phyloP scores from a whole-genome alignment of 2,329 filamentous ascomycete genomes.

The Diaporthe australafricana region DNA sequence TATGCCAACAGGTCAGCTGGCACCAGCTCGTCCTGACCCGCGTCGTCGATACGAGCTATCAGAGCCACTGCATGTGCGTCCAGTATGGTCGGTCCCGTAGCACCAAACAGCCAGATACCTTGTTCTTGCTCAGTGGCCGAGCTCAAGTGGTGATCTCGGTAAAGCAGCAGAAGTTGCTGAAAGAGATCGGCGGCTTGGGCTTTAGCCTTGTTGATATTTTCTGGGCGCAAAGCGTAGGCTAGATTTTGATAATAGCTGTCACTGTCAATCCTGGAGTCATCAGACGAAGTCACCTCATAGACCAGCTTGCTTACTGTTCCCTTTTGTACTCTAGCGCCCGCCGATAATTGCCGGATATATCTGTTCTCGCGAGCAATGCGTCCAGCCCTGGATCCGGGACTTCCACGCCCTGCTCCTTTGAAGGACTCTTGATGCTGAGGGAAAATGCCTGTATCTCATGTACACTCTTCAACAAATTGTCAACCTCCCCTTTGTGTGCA shows the following conservation, averaged over 20 bases:
- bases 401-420: conserved; percentile 30
- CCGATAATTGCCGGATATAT: conserved; percentile 20
- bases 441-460: conserved; percentile 37
- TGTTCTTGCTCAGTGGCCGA: background rate
- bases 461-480: conserved; percentile 30
- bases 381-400: conserved; percentile 33
- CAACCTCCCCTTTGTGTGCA: conserved; percentile 15
- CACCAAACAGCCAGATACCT: conserved; percentile 25
- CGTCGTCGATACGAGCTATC: conserved; percentile 33
- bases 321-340: conserved; percentile 25
- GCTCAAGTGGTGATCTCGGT: background rate
- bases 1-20: conserved; percentile 35
- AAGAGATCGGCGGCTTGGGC: conserved; percentile 25
- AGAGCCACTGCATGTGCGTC: conserved; percentile 24
- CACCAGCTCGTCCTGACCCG: conserved; percentile 35
- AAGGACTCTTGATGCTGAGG: conserved; percentile 32
- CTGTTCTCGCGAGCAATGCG: conserved; percentile 30
- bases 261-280: conserved; percentile 31
- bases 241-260: conserved; percentile 30
- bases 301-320: background rate
- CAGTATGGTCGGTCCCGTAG: conserved; percentile 19
- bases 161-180: background rate
- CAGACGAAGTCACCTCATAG: background rate
- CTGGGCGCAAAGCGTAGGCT: conserved; percentile 16
- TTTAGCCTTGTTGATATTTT: conserved; percentile 25